Base-by-base conservation (phyloP, 2,329 filamentous ascomycete species). In the Hymenoscyphus albidus region DNA sequence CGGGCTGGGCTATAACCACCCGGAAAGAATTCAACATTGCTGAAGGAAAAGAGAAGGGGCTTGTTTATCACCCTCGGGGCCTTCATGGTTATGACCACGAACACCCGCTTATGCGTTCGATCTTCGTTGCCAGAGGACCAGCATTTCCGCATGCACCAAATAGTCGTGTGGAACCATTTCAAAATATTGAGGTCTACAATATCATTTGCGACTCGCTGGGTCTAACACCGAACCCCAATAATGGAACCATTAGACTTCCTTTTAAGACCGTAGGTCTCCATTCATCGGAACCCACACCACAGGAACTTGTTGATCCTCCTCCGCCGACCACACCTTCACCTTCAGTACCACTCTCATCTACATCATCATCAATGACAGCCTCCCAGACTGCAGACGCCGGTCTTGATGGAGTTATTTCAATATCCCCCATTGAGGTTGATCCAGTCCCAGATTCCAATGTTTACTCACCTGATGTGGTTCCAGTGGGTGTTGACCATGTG, bases 151-250 rank as follows among this genome's bases (percentile, higher is more conserved):
- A 97, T 72, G 80, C 85, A 48, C 87, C 91, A 0, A 93, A 95
- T 71, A 96, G 91, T 76, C 85, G 88, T 68, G 78, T 98, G 39
- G 86, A 91, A 39, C 81, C 83, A 3, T 98, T 98, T 76, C 93
- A 97, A 85, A 98, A 98, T 69, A 93, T 87, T 65, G 91, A 97
- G 73, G 90, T 98, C 9, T 98, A 98, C 79, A 97, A 97, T 73
- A 91, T 98, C 67, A 78, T 98, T 56, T 97, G 94, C 75, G 93
- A 97, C 77, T 93, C 91, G 0, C 78, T 98, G 32, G 88, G 89
- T 13, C 80, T 98, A 64, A 76, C 74, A 2, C 91, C 93, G 0
- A 82, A 83, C 62, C 85, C 91, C 0, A 97, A 97, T 75, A 98
- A 98, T 74, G 94, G 94, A 59, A 97, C 93, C 0, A 79, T 97